Base-by-base conservation (phyloP, 2,329 filamentous ascomycete genomes). In the Talaromyces albobiverticillius region DNA sequence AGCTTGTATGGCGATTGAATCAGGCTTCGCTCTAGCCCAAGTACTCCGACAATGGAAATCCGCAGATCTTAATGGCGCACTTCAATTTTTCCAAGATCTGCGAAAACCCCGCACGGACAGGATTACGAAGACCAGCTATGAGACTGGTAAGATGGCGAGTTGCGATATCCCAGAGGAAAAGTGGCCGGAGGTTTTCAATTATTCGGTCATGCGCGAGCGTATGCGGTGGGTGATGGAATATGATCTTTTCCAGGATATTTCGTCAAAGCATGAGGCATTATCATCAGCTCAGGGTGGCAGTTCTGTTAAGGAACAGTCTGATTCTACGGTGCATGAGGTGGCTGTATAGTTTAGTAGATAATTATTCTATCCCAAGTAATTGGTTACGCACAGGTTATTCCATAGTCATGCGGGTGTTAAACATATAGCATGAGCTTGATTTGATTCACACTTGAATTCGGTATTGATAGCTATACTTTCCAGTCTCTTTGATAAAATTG, bases 41-140 rank as follows among this genome's bases (percentile, higher is more conserved):
- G 62, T 67, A 3, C 62, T 70, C 13, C 13, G 13, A 14, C n/a
- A 36, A n/a, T 36, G 32, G 32, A 61, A 62, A 22, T 20, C 14
- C 7, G 57, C 59, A 10, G 61, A 68, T 34, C 54, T 71, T 8
- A 55, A 55, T 7, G 55, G 54, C 7, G 68, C 69, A 7, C 63
- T 71, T 50, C 58, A 65, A 46, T 69, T 70, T 52, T 71, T 67
- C 46, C 67, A 69, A 38, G 62, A 69, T 48, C 55, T 71, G 14
- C 62, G 68, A 4, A 71, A 71, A 53, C 69, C 68, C 4, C 63
- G 68, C 9, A 71, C 67, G 6, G 68, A 71, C 55, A 60, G 60
- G 22, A 42, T 51, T 22, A 43, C 69, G 41, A 66, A 63, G 2
- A 63, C 69, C 26, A 62, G 62, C 8, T 61, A 60, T 42, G 68